phyloP scores from a whole-genome alignment of 192 early-diverging fungal species.

The Endogone sp. region DNA sequence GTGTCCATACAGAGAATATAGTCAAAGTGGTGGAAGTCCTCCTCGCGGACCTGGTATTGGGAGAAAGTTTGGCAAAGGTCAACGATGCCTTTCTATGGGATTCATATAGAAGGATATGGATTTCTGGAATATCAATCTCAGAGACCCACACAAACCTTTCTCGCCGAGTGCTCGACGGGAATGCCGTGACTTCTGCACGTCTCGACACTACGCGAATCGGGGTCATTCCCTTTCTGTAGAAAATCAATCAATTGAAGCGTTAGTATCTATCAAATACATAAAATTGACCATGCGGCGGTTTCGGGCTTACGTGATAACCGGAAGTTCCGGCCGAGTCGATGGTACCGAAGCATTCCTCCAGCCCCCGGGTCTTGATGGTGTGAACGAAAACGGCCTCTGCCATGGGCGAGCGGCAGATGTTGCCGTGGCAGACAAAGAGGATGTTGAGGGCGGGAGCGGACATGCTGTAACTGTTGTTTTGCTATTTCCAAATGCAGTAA shows the following conservation, averaged over 20 bases:
- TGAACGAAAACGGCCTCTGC: slow-evolving; percentile 90
- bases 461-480: too few relatives aligned
- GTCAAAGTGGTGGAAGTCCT: slow-evolving; percentile 73
- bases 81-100: background rate
- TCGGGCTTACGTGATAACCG: slow-evolving; percentile 67
- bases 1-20: slow-evolving; percentile 93
- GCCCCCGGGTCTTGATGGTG: slow-evolving; percentile 53
- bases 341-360: slow-evolving; percentile 46
- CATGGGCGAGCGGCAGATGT: slow-evolving; percentile 67
- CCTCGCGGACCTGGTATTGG: slow-evolving; percentile 25
- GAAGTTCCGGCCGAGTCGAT: slow-evolving; percentile 90
- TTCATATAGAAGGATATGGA: too few relatives aligned
- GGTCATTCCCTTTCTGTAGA: slow-evolving; percentile 52
- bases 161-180: slow-evolving; percentile 69
- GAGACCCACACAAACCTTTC: slow-evolving; percentile 64
- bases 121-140: too few relatives aligned
- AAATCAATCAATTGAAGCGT: background rate
- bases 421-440: slow-evolving; percentile 15
- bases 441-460: too few relatives aligned
- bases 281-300: background rate
- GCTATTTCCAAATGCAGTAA: too few relatives aligned
- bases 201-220: slow-evolving; percentile 64
- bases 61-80: background rate
- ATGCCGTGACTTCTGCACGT: slow-evolving; percentile 72
- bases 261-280: background rate